Base-by-base conservation (phyloP, 1,284 basidiomycete genomes). In the Grifola frondosa region DNA sequence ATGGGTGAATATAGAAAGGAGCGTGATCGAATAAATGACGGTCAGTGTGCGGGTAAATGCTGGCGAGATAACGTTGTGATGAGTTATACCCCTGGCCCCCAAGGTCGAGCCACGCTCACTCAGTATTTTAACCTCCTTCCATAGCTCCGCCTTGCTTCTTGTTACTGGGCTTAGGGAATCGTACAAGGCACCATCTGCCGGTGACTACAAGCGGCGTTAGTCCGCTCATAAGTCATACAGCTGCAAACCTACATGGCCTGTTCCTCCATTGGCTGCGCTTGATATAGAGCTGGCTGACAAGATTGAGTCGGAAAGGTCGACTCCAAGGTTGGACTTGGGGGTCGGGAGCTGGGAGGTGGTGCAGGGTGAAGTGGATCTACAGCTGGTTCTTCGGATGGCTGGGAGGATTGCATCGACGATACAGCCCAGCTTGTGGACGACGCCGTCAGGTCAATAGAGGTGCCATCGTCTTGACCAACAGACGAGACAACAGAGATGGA, bases 41-140 rank as follows among this genome's bases (percentile, higher is more conserved):
- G 91, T 93, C 31, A 96, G 65, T n/a, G 88, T 86, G 38, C 92
- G 77, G 4, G 91, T 91, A 57, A 96, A 81, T 2, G 92, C 87
- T 91, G n/a, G n/a, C n/a, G 45, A 2, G 41, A 8, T 15, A 35
- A n/a, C 19, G 5, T 9, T 1, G 26, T 53, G 11, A 40, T 22
- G n/a, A 15, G 24, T 28, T 28, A 40, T 31, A 22, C 31, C 13
- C 3, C 4, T 12, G 9, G 6, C 3, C 17, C 22, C 35, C 13
- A 28, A 19, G 21, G 12, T 6, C 9, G 25, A 37, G 33, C 21
- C 25, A 12, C 29, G 46, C 47, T 42, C 56, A 91, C 89, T 83
- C 4, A 90, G 75, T 39, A 89, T 79, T 60, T 91, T 91, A 34
- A 93, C 76, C 61, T 91, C 86, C 48, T 81, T 80, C 90, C 90